Conservation (phyloP, 2,329 filamentous ascomycete species). For the Neofusicoccum ribis region DNA sequence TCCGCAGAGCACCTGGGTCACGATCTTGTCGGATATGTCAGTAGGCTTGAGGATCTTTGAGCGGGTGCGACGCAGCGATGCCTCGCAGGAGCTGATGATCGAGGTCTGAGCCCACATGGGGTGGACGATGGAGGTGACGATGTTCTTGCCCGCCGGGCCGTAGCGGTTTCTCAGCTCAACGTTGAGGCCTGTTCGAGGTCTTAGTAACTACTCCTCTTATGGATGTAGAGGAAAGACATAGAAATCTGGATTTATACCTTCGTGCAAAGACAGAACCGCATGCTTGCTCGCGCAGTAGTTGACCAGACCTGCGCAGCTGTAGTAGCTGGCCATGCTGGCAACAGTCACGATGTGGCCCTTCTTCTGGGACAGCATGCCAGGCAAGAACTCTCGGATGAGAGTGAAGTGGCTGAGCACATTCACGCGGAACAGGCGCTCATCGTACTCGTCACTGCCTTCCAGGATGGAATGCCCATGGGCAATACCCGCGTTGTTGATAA, state of each 20-base stretch:
- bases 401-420: constrained; percentile 33
- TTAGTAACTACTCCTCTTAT: background rate
- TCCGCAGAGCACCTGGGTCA: constrained; percentile 29
- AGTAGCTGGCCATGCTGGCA: constrained; percentile 33
- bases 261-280: constrained; percentile 31
- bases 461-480: constrained; percentile 4
- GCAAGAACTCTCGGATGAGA: constrained; percentile 33
- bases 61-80: constrained; percentile 24
- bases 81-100: constrained; percentile 27
- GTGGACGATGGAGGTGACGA: constrained; percentile 33
- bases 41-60: constrained; percentile 25
- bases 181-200: constrained; percentile 25
- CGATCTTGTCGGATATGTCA: constrained; percentile 27
- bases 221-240: too few relatives aligned
- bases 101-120: constrained; percentile 31
- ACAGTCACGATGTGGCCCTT: constrained; percentile 35
- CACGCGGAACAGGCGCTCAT: constrained; percentile 31
- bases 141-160: constrained; percentile 25
- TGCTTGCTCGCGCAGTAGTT: constrained; percentile 34
- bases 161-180: constrained; percentile 31
- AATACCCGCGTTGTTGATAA: constrained; percentile 36
- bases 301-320: constrained; percentile 26
- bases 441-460: constrained; percentile 29
- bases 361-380: constrained; percentile 30
- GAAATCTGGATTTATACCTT: constrained; percentile 23